These are phyloP conservation scores for Lumnitzera racemosa DNA, from an alignment of 345 rosid genomes.

Conservation along the genomic window DNA sequence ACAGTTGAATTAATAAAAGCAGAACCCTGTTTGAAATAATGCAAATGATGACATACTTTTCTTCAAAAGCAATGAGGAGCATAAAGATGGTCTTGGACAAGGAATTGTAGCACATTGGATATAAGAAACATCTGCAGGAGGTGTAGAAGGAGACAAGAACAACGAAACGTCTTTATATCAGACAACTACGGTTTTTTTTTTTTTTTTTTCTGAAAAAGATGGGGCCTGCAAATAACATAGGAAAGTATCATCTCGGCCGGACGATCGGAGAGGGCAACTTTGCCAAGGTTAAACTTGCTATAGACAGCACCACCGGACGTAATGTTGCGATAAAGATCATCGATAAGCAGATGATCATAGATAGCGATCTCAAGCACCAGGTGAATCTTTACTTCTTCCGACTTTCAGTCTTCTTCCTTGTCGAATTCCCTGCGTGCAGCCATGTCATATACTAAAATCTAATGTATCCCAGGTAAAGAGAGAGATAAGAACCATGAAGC, in stretches of 20 bases:
- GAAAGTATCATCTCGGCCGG: constrained; percentile 61
- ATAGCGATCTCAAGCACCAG: constrained; percentile 68
- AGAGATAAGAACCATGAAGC: constrained; percentile 88
- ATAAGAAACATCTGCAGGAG: no score
- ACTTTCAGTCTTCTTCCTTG: not conserved
- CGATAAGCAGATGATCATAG: constrained; percentile 55
- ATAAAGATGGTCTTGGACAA: no score
- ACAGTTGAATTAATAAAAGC: no score
- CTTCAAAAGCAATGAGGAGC: no score
- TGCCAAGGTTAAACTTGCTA: constrained; percentile 83
- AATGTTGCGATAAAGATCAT: constrained; percentile 77
- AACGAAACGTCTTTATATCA: no score
- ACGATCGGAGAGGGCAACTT: constrained; percentile 86
- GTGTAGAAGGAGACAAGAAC: no score
- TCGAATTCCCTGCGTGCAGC: not conserved
- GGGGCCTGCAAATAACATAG: constrained; percentile 50
- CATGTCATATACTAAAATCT: not conserved
- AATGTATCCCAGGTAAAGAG: constrained; percentile 47
- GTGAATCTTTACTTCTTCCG: constrained; percentile 9
- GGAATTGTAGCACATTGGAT: no score
- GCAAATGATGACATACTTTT: no score
- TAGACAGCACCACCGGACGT: constrained; percentile 44
- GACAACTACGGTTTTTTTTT: no score
- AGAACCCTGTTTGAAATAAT: no score
- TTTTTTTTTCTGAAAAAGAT: constrained; percentile 9